These are phyloP conservation scores for Gaeumannomyces sp. DNA, from an alignment of 2,329 filamentous ascomycete species.

Conservation along the genomic window DNA sequence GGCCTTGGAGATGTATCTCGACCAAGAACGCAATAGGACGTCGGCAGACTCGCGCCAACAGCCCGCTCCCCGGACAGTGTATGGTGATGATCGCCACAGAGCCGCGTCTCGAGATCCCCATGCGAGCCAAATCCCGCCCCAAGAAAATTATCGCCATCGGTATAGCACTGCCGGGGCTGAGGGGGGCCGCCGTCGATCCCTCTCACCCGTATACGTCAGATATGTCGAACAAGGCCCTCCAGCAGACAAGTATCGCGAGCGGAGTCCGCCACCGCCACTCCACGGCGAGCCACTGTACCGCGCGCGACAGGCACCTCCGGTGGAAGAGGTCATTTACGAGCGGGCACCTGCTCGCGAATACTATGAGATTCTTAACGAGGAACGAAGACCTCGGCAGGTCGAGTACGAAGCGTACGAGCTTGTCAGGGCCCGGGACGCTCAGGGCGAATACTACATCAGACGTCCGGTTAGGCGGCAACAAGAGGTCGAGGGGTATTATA, in stretches of 20 bases:
- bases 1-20: constrained; percentile 22
- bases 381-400: constrained; percentile 21
- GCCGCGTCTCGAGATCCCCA: constrained; percentile 9
- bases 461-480: constrained; percentile 25
- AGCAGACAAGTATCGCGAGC: constrained; percentile 23
- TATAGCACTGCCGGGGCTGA: neutral
- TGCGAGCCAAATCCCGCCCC: neutral
- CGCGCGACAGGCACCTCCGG: neutral
- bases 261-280: constrained; percentile 20
- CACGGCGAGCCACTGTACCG: constrained; percentile 23
- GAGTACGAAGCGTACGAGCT: constrained; percentile 37
- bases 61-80: constrained; percentile 12
- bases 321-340: constrained; percentile 3
- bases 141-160: neutral
- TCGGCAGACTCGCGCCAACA: constrained; percentile 10
- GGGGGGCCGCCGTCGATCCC: constrained; percentile 20
- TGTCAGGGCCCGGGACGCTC: constrained; percentile 36
- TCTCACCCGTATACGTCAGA: constrained; percentile 26
- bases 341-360: constrained; percentile 22
- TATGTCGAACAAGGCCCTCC: constrained; percentile 21
- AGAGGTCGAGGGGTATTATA: constrained; percentile 10
- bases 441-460: constrained; percentile 40
- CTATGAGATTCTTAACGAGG: constrained; percentile 26
- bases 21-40: constrained; percentile 11
- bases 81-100: constrained; percentile 12